A percentile compares a stretch with the other conserved stretches of the same genome.
Evolutionary conservation across 2,329 filamentous ascomycete species (phyloP).

Genomic region (Clarireedia hainanense): DNA sequence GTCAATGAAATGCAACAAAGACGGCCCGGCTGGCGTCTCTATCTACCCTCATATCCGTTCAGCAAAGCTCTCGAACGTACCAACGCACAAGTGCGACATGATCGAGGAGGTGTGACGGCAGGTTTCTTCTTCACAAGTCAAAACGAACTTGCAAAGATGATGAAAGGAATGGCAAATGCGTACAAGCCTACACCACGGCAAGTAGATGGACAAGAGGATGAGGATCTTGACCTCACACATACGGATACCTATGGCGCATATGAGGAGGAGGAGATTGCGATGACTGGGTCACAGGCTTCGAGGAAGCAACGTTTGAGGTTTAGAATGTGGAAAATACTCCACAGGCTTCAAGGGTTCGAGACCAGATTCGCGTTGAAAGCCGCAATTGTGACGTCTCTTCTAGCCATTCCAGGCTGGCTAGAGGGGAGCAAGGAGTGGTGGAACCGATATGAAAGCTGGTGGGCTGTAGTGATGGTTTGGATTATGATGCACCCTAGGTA

Average conservation of each 20-base stretch:
- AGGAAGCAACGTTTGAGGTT: slow-evolving; percentile 37
- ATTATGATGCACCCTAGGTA: slow-evolving; percentile 38
- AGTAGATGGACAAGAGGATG: slow-evolving; percentile 18
- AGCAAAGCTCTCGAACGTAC: slow-evolving; percentile 44
- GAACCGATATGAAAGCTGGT: slow-evolving; percentile 49
- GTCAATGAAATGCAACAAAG: slow-evolving; percentile 40
- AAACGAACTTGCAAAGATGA: slow-evolving; percentile 24
- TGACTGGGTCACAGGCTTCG: slow-evolving; percentile 32
- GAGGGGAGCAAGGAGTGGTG: slow-evolving; percentile 40
- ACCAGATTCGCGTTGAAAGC: slow-evolving; percentile 51
- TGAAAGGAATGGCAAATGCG: slow-evolving; percentile 29
- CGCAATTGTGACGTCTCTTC: slow-evolving; percentile 40
- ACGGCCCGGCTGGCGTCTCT: slow-evolving; percentile 35
- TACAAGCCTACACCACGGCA: slow-evolving; percentile 29
- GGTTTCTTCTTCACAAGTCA: slow-evolving; percentile 36
- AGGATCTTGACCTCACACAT: slow-evolving; percentile 17
- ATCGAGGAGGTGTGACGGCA: slow-evolving; percentile 49
- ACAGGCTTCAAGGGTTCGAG: slow-evolving; percentile 49
- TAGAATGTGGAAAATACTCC: slow-evolving; percentile 41
- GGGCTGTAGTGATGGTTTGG: slow-evolving; percentile 40
- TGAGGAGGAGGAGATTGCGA: slow-evolving; percentile 32
- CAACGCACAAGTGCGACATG: slow-evolving; percentile 50
- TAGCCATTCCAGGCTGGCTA: slow-evolving; percentile 48
- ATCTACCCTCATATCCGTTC: slow-evolving; percentile 47
- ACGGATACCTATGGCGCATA: slow-evolving; percentile 24